phyloP scores from a whole-genome alignment of 2,329 filamentous ascomycete genomes.

The Colletotrichum ledebouriae region DNA sequence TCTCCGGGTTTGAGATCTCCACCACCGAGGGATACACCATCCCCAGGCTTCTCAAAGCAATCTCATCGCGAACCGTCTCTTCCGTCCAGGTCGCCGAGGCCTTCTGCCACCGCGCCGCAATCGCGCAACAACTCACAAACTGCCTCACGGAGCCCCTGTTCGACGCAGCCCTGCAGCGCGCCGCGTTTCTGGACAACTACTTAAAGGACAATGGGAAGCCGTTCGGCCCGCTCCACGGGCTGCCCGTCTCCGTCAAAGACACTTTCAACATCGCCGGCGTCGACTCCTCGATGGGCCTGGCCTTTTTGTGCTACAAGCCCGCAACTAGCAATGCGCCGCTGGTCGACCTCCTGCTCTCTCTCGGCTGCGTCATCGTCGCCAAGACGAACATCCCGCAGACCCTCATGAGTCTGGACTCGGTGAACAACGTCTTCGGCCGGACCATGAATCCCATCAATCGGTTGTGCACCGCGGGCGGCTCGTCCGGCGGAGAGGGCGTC shows the following conservation, averaged over 20 bases:
- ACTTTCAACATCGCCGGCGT: constrained; percentile 59
- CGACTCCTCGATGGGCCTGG: constrained; percentile 59
- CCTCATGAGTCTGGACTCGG: constrained; percentile 43
- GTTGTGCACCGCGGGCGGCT: constrained; percentile 34
- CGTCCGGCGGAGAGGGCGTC: constrained; percentile 35
- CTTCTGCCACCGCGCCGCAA: constrained; percentile 42
- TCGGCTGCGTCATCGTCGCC: constrained; percentile 44
- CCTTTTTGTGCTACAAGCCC: constrained; percentile 50
- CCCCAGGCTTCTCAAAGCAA: constrained; percentile 10
- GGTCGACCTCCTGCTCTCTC: constrained; percentile 49
- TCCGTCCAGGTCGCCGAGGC: constrained; percentile 22
- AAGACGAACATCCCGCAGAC: constrained; percentile 49
- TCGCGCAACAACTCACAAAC: constrained; percentile 70
- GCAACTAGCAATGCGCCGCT: constrained; percentile 48
- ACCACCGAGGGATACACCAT: constrained; percentile 28
- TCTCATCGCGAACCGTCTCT: constrained; percentile 2
- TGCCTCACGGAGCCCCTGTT: constrained; percentile 68
- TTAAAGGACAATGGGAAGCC: constrained; percentile 56
- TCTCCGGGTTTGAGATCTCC: constrained; percentile 22
- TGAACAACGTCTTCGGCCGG: constrained; percentile 37
- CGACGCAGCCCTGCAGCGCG: constrained; percentile 60
- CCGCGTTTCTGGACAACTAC: constrained; percentile 62
- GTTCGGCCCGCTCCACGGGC: constrained; percentile 71
- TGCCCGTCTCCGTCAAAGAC: constrained; percentile 68
- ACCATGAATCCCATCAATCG: constrained; percentile 40